Conservation (phyloP, 345 rosid species). For the Bruguiera parviflora region DNA sequence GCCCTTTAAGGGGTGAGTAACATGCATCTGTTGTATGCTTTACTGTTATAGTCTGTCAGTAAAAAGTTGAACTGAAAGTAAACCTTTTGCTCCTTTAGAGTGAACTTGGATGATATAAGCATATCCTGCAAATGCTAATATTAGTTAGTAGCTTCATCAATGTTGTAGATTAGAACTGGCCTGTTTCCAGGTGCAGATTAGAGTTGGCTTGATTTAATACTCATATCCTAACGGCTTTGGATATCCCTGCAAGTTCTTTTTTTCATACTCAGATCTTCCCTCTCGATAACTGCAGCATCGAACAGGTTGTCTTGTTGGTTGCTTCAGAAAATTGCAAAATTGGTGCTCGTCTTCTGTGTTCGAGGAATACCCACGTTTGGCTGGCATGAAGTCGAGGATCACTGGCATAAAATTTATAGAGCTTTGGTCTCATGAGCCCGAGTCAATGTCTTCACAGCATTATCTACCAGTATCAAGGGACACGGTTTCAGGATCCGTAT, state of each 20-base stretch:
- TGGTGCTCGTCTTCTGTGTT: conserved; percentile 72
- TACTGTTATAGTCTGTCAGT: too few relatives aligned
- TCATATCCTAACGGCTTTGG: not conserved
- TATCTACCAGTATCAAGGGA: conserved; percentile 73
- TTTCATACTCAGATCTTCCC: not conserved
- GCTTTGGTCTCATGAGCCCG: conserved; percentile 41
- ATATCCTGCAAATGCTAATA: too few relatives aligned
- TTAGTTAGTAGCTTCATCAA: too few relatives aligned
- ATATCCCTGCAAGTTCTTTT: not conserved
- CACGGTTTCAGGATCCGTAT: conserved; percentile 17
- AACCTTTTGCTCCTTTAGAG: too few relatives aligned
- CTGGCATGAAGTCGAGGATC: conserved; percentile 54
- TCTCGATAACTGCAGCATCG: conserved; percentile 56
- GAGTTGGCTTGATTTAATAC: not conserved
- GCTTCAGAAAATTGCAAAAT: conserved; percentile 72
- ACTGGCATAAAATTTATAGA: conserved; percentile 62
- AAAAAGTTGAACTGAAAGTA: too few relatives aligned
- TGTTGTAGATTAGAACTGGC: too few relatives aligned
- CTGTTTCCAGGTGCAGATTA: too few relatives aligned
- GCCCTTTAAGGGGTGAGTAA: too few relatives aligned
- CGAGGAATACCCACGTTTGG: conserved; percentile 66
- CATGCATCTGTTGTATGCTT: too few relatives aligned
- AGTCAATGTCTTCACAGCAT: conserved; percentile 61
- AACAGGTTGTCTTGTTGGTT: conserved; percentile 80
- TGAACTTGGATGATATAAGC: too few relatives aligned